A percentile compares a stretch with the other conserved stretches of the same genome.
Evolutionary conservation across 805 yeast genomes (phyloP).

Genomic region (Yueomyces sp.): DNA sequence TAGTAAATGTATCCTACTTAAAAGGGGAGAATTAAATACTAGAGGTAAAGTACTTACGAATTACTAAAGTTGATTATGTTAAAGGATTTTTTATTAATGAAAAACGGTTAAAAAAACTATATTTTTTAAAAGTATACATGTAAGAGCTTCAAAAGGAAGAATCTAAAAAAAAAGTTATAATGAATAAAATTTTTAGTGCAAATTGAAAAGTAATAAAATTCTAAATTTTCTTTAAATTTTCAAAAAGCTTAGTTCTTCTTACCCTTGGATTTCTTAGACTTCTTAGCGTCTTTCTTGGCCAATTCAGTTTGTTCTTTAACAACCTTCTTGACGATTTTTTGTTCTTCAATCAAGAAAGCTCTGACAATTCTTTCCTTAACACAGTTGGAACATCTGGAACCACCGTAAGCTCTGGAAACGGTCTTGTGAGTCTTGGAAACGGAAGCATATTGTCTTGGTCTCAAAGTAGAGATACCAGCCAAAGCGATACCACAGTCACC

Average conservation of each 20-base stretch:
- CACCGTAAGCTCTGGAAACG: conserved; percentile 99
- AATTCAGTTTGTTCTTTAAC: conserved; percentile 91
- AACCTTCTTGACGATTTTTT: conserved; percentile 99
- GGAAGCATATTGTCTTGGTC: conserved; percentile 97
- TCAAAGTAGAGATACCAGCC: conserved; percentile 82
- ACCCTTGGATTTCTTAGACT: conserved; percentile 13
- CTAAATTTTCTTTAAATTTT: too few species aligned
- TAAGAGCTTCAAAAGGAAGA: too few species aligned
- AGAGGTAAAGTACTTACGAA: too few species aligned
- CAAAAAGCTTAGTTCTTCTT: background rate
- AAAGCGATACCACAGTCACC: conserved; percentile 78
- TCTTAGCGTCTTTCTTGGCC: conserved; percentile 50
- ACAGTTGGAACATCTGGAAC: conserved; percentile 95
- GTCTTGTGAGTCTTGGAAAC: conserved; percentile 95
- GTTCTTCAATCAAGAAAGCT: conserved; percentile 99
- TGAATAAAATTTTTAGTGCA: too few species aligned
- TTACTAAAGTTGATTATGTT: too few species aligned
- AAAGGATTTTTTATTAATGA: too few species aligned
- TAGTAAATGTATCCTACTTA: too few species aligned
- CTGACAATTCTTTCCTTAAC: conserved; percentile 99
- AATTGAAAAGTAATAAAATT: too few species aligned
- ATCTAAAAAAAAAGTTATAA: too few species aligned
- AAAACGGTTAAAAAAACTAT: too few species aligned
- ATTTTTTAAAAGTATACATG: too few species aligned
- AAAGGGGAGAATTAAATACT: too few species aligned